Base-by-base conservation (phyloP, 148 eudicot genomes). In the Talinum fruticosum region DNA sequence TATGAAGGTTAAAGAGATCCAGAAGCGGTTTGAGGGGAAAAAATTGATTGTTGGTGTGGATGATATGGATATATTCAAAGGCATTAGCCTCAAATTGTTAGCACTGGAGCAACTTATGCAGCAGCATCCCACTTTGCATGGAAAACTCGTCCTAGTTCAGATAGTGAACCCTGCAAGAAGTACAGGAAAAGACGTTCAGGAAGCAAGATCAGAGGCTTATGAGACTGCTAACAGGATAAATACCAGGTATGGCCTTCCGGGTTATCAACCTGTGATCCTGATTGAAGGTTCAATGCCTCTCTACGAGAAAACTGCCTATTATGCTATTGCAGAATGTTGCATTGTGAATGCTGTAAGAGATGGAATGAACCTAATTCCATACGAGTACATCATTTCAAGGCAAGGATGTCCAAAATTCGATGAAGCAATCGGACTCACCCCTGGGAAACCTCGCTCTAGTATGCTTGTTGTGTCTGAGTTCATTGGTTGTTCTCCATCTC, bases 1-100 rank as follows among this genome's bases (percentile, higher is more conserved):
- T 47, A 59, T 69, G 13, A 91, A 87, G 78, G 88, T 81, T 71
- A 89, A 88, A 80, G 90, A 88, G 79, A 78, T 91, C 13, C 85
- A 78, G 66, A 79, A 87, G 66, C 87, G 76, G 54, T 91, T 88
- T 65, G 79, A 85, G 64, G 90, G 90, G 47, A 89, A 89, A 76
- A 84, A 45, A 69, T 1, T 91, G 1, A 85, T 91, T 59, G 71
- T 91, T 28, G 96, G 96, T 8, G 88, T 91, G 57, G 96, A 91
- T 79, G 96, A 91, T 77, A 91, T 91, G 96, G 96, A 91, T 76
- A 88, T 91, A 36, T 91, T 91, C 45, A 89, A 91, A 68, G 96
- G 96, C 71, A 83, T 91, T 13, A 91, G 96, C 71, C 84, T 91
- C 66, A 91, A 91, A 73, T 66, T 91, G 49, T 78, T 89, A 35